These are phyloP conservation scores for Ceratocystis huliohia DNA, from an alignment of 2,329 filamentous ascomycete species.

Conservation along the genomic window DNA sequence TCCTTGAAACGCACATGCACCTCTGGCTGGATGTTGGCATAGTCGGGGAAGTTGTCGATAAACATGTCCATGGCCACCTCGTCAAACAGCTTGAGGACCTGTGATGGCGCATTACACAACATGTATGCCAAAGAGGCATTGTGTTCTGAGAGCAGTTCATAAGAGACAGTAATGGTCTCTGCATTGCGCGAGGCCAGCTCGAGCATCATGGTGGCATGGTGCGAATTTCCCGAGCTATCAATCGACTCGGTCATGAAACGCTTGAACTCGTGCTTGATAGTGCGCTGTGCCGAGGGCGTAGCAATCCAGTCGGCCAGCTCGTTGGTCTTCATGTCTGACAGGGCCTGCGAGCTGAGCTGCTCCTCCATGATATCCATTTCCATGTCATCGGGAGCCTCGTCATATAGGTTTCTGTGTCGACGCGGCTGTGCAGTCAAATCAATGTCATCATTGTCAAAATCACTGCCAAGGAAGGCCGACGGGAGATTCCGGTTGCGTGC, in stretches of 20 bases:
- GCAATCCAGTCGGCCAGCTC: slow-evolving; percentile 93
- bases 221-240: slow-evolving; percentile 75
- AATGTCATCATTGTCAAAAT: slow-evolving; percentile 72
- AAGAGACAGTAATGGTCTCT: slow-evolving; percentile 91
- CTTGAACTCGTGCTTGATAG: slow-evolving; percentile 94
- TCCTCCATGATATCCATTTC: slow-evolving; percentile 95
- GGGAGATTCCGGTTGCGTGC: slow-evolving; percentile 54
- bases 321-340: slow-evolving; percentile 85
- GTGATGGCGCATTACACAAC: slow-evolving; percentile 85
- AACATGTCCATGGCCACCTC: slow-evolving; percentile 95
- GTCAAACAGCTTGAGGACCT: slow-evolving; percentile 92
- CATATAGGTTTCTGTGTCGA: slow-evolving; percentile 76
- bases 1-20: slow-evolving; percentile 96
- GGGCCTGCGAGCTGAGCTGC: slow-evolving; percentile 79
- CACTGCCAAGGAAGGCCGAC: slow-evolving; percentile 61
- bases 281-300: slow-evolving; percentile 76
- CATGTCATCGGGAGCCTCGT: slow-evolving; percentile 85
- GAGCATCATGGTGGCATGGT: slow-evolving; percentile 87
- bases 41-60: slow-evolving; percentile 90
- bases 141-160: slow-evolving; percentile 76
- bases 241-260: slow-evolving; percentile 93
- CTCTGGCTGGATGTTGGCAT: slow-evolving; percentile 92
- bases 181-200: slow-evolving; percentile 96
- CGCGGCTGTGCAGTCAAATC: slow-evolving; percentile 79
- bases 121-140: slow-evolving; percentile 95